phyloP scores from a whole-genome alignment of 2,329 filamentous ascomycete genomes.

The Cytospora piceae region DNA sequence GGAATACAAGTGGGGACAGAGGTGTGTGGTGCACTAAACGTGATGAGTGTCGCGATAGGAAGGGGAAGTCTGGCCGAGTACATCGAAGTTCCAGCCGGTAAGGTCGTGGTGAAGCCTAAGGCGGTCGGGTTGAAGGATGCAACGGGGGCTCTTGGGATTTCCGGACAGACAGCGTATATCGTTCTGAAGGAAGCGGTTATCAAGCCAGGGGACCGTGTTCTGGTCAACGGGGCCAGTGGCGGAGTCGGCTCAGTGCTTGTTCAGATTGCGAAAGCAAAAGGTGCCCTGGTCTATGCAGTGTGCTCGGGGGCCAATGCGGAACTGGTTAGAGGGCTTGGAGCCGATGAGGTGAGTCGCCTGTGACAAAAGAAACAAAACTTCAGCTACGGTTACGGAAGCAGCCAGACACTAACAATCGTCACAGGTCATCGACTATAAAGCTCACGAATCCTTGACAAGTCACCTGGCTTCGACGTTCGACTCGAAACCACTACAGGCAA shows the following conservation, averaged over 20 bases:
- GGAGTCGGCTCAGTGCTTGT: constrained; percentile 52
- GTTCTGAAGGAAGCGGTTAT: constrained; percentile 36
- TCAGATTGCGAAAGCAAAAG: constrained; percentile 49
- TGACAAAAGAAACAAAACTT: no score
- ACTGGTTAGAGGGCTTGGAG: constrained; percentile 51
- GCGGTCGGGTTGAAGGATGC: constrained; percentile 33
- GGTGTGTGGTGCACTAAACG: constrained; percentile 40
- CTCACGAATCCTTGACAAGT: constrained; percentile 42
- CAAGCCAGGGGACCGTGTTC: constrained; percentile 38
- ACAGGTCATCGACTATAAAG: constrained; percentile 48
- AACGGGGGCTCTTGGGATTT: constrained; percentile 40
- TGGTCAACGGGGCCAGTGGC: constrained; percentile 56
- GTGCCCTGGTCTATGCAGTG: constrained; percentile 50
- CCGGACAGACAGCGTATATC: constrained; percentile 41
- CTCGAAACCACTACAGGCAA: constrained; percentile 43
- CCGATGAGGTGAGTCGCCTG: constrained; percentile 46
- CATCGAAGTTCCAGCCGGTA: constrained; percentile 38
- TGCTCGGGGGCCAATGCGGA: constrained; percentile 52
- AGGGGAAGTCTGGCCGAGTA: constrained; percentile 43
- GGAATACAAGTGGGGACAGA: constrained; percentile 34
- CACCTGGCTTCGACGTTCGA: constrained; percentile 37
- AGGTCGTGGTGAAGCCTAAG: constrained; percentile 37
- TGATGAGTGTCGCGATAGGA: constrained; percentile 36
- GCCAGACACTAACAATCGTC: constrained; percentile 4
- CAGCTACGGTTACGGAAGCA: no score